Evolutionary conservation across 2,329 filamentous ascomycete genomes (phyloP).

Genomic region (Ophiocordyceps australis): DNA sequence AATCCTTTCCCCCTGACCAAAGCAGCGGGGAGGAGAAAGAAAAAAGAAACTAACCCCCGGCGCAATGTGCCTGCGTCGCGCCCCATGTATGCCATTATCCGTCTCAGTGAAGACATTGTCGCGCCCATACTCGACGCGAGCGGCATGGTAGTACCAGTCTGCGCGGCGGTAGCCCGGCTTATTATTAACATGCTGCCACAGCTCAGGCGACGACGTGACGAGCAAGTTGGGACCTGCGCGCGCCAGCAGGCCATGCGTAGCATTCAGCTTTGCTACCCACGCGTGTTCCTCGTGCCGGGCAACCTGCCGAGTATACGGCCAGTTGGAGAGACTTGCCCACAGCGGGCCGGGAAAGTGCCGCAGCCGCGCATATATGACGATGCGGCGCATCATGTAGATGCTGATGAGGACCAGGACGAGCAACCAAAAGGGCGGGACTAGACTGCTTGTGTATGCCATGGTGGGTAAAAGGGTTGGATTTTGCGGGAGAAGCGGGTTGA

Average conservation of each 20-base stretch:
- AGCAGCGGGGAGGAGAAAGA: not conserved
- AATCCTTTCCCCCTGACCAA: not conserved
- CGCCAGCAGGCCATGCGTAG: conserved; percentile 11
- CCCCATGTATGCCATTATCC: conserved; percentile 26
- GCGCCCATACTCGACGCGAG: conserved; percentile 26
- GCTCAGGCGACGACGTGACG: conserved; percentile 26
- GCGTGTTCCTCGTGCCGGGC: conserved; percentile 6
- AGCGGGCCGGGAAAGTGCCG: conserved; percentile 7
- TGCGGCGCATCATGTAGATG: too few relatives aligned
- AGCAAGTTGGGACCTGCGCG: conserved; percentile 25
- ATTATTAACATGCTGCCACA: conserved; percentile 23
- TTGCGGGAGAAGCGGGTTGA: too few relatives aligned
- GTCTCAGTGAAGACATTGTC: conserved; percentile 35
- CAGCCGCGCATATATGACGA: conserved; percentile 5
- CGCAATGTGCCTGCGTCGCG: conserved; percentile 27
- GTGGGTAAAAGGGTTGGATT: too few relatives aligned
- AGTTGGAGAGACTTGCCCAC: conserved; percentile 6
- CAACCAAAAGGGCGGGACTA: too few relatives aligned
- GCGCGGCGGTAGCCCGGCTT: conserved; percentile 20
- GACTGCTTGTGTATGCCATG: too few relatives aligned
- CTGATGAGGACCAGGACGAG: too few relatives aligned
- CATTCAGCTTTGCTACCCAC: conserved; percentile 9
- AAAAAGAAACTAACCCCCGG: conserved; percentile 21
- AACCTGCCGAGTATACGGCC: conserved; percentile 9
- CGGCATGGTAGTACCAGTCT: conserved; percentile 23